These are phyloP conservation scores for Ilex paraguariensis DNA, from an alignment of 305 asterid genomes.

Conservation along the genomic window DNA sequence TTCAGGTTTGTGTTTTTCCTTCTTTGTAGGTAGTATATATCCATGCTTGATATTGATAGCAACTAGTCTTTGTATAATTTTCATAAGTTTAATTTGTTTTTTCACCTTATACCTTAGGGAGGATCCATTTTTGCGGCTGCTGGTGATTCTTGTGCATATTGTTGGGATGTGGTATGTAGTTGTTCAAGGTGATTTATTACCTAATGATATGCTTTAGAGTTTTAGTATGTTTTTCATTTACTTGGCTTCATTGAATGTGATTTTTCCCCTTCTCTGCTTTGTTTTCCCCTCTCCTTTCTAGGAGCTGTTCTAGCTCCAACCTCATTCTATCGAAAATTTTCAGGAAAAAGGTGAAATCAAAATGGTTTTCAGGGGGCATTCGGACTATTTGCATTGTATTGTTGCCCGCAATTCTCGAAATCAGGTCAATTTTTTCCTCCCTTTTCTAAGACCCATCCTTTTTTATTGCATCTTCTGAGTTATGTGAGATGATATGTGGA, in stretches of 20 bases:
- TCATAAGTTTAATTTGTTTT: too few species aligned
- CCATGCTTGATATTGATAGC: too few species aligned
- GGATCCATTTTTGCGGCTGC: constrained; percentile 87
- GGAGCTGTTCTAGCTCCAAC: background rate
- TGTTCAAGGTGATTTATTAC: constrained; percentile 21
- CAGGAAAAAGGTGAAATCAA: constrained; percentile 73
- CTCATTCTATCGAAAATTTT: constrained; percentile 16
- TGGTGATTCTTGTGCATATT: constrained; percentile 90
- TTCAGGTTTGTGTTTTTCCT: constrained; percentile 40
- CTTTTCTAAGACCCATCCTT: constrained; percentile 1
- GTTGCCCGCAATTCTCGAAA: constrained; percentile 54
- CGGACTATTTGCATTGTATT: constrained; percentile 73
- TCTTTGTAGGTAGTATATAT: too few species aligned
- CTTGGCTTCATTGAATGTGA: background rate
- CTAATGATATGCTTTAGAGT: background rate
- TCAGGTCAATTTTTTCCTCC: constrained; percentile 49
- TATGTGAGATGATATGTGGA: background rate
- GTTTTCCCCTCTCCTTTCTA: background rate
- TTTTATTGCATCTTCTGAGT: background rate
- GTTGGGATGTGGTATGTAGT: constrained; percentile 93
- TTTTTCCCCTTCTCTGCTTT: background rate
- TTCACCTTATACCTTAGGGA: constrained; percentile 26
- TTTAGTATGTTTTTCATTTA: background rate
- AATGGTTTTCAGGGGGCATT: constrained; percentile 78
- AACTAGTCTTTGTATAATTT: too few species aligned